phyloP scores from a whole-genome alignment of 345 rosid genomes.

The Eucalyptus globulus region DNA sequence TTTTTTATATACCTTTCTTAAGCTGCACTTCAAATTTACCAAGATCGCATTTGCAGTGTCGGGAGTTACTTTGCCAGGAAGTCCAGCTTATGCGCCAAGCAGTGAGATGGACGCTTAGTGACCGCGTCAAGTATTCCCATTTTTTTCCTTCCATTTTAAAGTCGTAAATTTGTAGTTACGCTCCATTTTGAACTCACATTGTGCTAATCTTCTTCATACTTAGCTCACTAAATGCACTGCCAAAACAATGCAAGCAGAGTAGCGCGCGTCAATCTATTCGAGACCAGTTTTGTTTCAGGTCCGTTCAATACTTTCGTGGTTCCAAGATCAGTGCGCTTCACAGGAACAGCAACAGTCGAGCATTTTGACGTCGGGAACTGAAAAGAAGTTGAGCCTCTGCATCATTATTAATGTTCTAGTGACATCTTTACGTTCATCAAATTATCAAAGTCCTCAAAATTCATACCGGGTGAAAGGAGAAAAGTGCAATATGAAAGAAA shows the following conservation, averaged over 20 bases:
- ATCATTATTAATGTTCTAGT: neutral
- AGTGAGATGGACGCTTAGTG: neutral
- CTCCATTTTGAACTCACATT: neutral
- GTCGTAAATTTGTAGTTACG: neutral
- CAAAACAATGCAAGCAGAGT: neutral
- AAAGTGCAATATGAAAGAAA: neutral
- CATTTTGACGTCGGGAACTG: neutral
- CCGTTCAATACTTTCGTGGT: neutral
- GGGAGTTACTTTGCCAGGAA: neutral
- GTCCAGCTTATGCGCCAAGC: neutral
- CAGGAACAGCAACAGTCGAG: neutral
- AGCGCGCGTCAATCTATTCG: neutral
- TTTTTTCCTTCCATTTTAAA: neutral
- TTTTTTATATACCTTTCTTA: neutral
- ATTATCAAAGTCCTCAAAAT: neutral
- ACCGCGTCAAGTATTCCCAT: neutral
- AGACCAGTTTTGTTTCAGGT: neutral
- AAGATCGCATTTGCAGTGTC: neutral
- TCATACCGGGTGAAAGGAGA: neutral
- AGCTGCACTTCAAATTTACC: neutral
- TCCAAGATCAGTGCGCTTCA: neutral
- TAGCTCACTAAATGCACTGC: neutral
- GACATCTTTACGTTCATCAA: neutral
- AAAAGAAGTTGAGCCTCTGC: neutral
- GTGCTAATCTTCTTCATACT: neutral